Base-by-base conservation (phyloP, 2,329 filamentous ascomycete species). In the Blastomyces silverae region DNA sequence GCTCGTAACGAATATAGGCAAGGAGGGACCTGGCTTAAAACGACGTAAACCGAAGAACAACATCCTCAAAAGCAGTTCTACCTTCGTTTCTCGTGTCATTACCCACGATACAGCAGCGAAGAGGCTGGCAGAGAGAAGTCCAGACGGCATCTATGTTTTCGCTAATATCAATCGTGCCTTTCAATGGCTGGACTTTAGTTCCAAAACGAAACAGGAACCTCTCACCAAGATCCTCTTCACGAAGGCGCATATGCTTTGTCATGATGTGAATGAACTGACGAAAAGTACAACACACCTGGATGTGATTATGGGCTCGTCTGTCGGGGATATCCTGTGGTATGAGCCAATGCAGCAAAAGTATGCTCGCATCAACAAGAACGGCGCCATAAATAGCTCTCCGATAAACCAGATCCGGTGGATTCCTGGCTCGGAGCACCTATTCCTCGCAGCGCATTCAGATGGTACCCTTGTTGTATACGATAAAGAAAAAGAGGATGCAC, bases 291-390 rank as follows among this genome's bases (percentile, higher is more conserved):
- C 84, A 5, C 93, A 97, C 73, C 83, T 99, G 53, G 94, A 99
- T 74, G 82, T 99, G 25, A 87, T 96, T 65, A 90, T 99, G 87
- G 94, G 94, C 0, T 97, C 96, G 73, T 97, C 93, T 7, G 95
- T 92, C 0, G 92, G 92, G 50, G 94, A 99, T 76, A 92, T 99
- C 59, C 93, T 99, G 67, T 99, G 94, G 94, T 97, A 94, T 81
- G 94, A 99, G 77, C 92, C 94, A 13, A 90, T 97, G 72, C 93
- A 92, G 50, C 93, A 97, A 72, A 92, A 95, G 74, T 99, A 99
- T 76, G 90, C 91, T 2, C 87, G 94, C 25, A 83, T 99, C 72
- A 99, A 99, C 75, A 99, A 99, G 79, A 97, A 97, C 75, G 93
- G 93, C 31, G 85, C 89, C 64, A 95, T 97, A 76, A 96, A 96